Base-by-base conservation (phyloP, 495 filamentous ascomycete species). In the Aspergillus cristatus region DNA sequence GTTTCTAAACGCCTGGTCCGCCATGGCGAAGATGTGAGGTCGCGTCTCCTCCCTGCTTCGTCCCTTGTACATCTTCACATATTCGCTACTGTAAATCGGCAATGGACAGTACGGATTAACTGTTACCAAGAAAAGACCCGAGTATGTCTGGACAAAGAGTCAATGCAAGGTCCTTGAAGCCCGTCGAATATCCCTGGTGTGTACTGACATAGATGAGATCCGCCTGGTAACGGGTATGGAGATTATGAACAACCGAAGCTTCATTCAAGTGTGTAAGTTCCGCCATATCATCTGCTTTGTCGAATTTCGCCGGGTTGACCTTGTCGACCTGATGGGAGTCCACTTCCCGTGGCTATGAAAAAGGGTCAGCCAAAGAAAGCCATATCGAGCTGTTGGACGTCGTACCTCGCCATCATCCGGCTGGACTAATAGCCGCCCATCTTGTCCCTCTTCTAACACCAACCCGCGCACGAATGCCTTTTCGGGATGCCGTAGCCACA, bases 221-320 rank as follows among this genome's bases (percentile, higher is more conserved):
- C 8, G 91, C 74, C 56, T 94, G 86, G 51, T 99, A 97, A 55
- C 93, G 70, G 65, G 82, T 83, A 35, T 94, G 82, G 22, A 99
- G 72, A 49, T 99, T 99, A 62, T 99, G 87, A 22, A 99, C 89
- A 41, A 99, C 93, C 0, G 91, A 97, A 7, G 89, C 82, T 62
- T 99, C 93, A 55, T 99, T 99, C 30, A 99, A 63, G 53, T 97
- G 91, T 11, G 93, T 99, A 48, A 99, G 68, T 60, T 97, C 91
- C 2, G 93, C 91, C 93, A 99, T 99, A 55, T 99, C 93, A 64
- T 94, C 84, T 6, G 91, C 90, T 60, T 91, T 96, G 70, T 99
- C 93, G 55, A 99, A 99, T 54, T 99, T 99, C 38, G 86, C 93
- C 16, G 93, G 93, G 60, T 99, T 99, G 64, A 97, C 93, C 60